phyloP scores from a whole-genome alignment of 2,329 filamentous ascomycete species.

The Coleophoma eucalyptorum region DNA sequence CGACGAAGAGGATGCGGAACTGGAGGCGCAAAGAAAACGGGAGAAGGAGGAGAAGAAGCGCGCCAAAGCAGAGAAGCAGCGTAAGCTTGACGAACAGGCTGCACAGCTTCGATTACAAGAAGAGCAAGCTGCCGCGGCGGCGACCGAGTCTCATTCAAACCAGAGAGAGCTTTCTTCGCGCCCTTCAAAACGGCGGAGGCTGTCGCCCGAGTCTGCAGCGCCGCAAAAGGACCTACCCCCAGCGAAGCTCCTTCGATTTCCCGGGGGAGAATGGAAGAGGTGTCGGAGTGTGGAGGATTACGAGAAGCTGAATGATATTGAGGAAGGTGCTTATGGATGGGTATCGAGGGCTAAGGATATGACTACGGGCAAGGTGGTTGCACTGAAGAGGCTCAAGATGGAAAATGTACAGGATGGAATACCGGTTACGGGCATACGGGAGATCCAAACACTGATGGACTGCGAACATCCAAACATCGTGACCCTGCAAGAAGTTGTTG shows the following conservation, averaged over 20 bases:
- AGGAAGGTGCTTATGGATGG: constrained; percentile 95
- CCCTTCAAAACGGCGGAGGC: constrained; percentile 59
- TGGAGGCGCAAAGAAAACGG: constrained; percentile 67
- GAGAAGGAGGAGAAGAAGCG: constrained; percentile 91
- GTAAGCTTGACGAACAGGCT: constrained; percentile 52
- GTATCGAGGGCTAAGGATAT: constrained; percentile 80
- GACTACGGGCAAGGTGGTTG: constrained; percentile 75
- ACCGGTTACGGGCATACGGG: constrained; percentile 86
- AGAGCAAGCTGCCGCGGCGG: constrained; percentile 31
- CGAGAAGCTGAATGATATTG: constrained; percentile 92
- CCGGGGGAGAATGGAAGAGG: constrained; percentile 61
- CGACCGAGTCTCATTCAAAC: constrained; percentile 25
- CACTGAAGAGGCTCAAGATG: constrained; percentile 91
- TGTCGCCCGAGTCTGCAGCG: constrained; percentile 28
- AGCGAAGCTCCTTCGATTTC: constrained; percentile 67
- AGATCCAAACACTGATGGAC: constrained; percentile 87
- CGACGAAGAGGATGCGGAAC: constrained; percentile 73
- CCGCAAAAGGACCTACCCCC: constrained; percentile 30
- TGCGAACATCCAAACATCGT: constrained; percentile 83
- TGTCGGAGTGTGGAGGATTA: constrained; percentile 82
- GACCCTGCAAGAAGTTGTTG: constrained; percentile 75
- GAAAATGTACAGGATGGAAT: constrained; percentile 70
- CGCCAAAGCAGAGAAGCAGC: constrained; percentile 77
- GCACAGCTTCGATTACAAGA: constrained; percentile 23
- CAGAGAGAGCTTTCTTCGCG: constrained; percentile 39